These are phyloP conservation scores for Arthrobotrys musiformis DNA, from an alignment of 2,329 filamentous ascomycete genomes.

Conservation along the genomic window DNA sequence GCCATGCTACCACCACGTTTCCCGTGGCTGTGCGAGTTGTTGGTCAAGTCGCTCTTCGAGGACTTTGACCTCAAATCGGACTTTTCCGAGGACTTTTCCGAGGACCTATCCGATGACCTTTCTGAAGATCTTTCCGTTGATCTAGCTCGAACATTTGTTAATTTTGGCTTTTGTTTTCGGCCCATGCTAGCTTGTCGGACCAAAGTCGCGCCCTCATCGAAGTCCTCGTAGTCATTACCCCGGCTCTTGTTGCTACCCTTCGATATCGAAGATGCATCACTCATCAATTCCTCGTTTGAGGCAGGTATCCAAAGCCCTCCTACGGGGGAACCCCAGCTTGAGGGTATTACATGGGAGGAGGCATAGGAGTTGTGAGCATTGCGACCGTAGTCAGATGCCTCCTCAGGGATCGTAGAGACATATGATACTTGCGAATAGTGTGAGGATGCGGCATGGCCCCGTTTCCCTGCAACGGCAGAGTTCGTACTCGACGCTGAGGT, in stretches of 20 bases:
- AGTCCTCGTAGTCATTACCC: constrained; percentile 62
- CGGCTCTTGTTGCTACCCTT: constrained; percentile 46
- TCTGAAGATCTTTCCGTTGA: constrained; percentile 12
- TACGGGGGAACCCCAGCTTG: constrained; percentile 70
- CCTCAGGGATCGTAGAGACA: constrained; percentile 80
- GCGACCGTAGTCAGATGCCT: constrained; percentile 69
- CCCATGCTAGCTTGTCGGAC: constrained; percentile 73
- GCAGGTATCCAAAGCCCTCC: constrained; percentile 64
- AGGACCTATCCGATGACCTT: constrained; percentile 36
- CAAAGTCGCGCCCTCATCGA: constrained; percentile 61
- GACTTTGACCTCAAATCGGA: constrained; percentile 56
- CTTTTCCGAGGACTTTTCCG: constrained; percentile 56
- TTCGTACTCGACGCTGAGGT: constrained; percentile 60
- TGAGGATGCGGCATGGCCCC: constrained; percentile 59
- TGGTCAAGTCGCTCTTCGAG: constrained; percentile 31
- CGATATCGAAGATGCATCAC: constrained; percentile 60
- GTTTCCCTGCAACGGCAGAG: constrained; percentile 61
- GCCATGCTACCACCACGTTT: constrained; percentile 32
- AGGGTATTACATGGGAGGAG: constrained; percentile 78
- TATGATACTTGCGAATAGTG: constrained; percentile 72
- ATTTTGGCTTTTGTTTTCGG: constrained; percentile 70
- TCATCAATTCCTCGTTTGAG: constrained; percentile 62
- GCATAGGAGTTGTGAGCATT: constrained; percentile 70
- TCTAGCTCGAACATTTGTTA: constrained; percentile 64
- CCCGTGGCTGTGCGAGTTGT: constrained; percentile 24